Percentiles rank a stretch among this genome's conserved stretches.
Evolutionary conservation across 73 alveolate genomes (phyloP).

Genomic region (Tetrahymena malaccensis): DNA sequence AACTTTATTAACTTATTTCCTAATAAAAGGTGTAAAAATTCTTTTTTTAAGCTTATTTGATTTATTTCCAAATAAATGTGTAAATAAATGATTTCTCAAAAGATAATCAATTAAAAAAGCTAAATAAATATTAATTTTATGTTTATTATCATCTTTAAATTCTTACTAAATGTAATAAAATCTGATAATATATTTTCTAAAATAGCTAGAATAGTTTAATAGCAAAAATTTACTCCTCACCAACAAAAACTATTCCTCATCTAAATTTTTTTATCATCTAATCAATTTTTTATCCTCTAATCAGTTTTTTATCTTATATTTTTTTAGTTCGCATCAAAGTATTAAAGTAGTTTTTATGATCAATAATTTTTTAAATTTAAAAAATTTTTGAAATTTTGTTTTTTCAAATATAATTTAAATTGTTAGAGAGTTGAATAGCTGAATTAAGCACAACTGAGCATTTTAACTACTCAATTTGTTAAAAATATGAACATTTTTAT

Average conservation of each 20-base stretch:
- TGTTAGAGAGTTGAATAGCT: too few relatives aligned
- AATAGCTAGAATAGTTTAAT: not conserved
- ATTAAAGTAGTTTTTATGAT: too few relatives aligned
- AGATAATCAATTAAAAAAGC: not conserved
- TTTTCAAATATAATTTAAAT: too few relatives aligned
- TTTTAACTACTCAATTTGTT: too few relatives aligned
- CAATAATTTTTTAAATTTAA: too few relatives aligned
- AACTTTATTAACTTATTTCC: not conserved
- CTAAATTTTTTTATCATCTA: not conserved
- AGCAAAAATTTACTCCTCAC: not conserved
- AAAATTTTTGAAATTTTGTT: too few relatives aligned
- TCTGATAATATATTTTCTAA: not conserved
- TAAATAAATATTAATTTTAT: too few relatives aligned
- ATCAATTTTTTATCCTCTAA: not conserved
- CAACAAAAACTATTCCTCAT: not conserved
- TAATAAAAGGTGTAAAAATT: not conserved
- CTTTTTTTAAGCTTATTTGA: not conserved
- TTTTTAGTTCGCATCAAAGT: not conserved
- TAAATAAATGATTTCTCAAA: too few relatives aligned
- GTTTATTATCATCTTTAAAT: not conserved
- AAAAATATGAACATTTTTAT: too few relatives aligned
- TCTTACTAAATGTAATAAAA: not conserved
- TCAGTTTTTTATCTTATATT: not conserved
- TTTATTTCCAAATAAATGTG: not conserved
- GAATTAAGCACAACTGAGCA: too few relatives aligned